These are phyloP conservation scores for Butyriboletus loyo DNA, from an alignment of 768 basidiomycete species.

Conservation along the genomic window DNA sequence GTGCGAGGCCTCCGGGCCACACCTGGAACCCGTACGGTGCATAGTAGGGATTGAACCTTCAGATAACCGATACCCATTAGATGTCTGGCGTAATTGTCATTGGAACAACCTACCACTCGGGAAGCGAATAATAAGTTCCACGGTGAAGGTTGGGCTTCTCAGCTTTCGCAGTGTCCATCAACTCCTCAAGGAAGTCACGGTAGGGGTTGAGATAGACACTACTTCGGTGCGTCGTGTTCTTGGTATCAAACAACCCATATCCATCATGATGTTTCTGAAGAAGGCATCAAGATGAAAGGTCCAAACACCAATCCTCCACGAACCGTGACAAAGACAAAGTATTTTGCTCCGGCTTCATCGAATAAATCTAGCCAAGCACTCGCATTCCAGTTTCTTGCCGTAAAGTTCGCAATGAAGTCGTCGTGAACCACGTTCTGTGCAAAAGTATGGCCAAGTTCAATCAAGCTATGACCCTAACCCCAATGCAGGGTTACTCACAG, in stretches of 20 bases:
- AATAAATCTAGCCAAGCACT: slow-evolving; percentile 54
- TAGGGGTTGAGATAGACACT: slow-evolving; percentile 48
- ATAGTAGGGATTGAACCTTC: slow-evolving; percentile 54
- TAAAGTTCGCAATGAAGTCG: slow-evolving; percentile 56
- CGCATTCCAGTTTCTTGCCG: slow-evolving; percentile 50
- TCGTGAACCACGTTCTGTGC: slow-evolving; percentile 49
- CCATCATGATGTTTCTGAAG: slow-evolving; percentile 62
- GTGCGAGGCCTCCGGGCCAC: slow-evolving; percentile 57
- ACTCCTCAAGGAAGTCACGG: slow-evolving; percentile 49
- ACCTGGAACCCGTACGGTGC: slow-evolving; percentile 45
- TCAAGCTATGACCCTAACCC: neutral
- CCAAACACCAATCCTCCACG: slow-evolving; percentile 4
- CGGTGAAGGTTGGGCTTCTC: slow-evolving; percentile 50
- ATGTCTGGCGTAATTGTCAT: neutral
- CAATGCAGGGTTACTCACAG: neutral
- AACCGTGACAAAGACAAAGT: slow-evolving; percentile 56
- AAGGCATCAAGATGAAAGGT: neutral
- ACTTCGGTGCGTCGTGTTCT: slow-evolving; percentile 49
- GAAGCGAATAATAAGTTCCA: slow-evolving; percentile 59
- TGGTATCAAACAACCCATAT: slow-evolving; percentile 54
- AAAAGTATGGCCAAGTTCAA: neutral
- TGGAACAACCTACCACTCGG: slow-evolving; percentile 42
- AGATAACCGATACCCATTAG: neutral
- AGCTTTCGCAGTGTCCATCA: slow-evolving; percentile 46
- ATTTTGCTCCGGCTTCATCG: slow-evolving; percentile 55